Evolutionary conservation across 805 yeast species (phyloP).

Genomic region (Pichia nakasei): DNA sequence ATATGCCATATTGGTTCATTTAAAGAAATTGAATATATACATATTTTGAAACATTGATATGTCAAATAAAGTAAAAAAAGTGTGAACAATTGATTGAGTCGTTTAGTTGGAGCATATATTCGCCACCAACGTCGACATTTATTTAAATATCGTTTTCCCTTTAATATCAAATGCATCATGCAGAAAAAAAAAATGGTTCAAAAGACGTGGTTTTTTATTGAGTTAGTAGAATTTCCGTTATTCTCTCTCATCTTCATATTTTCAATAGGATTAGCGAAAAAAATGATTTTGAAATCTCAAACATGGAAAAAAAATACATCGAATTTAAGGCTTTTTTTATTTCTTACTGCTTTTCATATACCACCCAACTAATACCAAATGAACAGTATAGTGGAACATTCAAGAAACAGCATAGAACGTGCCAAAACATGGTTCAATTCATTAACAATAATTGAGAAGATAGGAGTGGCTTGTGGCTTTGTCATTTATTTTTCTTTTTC

Average conservation of each 20-base stretch:
- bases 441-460: background rate
- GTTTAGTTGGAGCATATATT: background rate
- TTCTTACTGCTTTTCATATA: no score
- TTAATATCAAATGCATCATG: background rate
- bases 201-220: no score
- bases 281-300: no score
- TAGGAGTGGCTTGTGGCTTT: background rate
- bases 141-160: background rate
- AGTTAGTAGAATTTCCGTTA: no score
- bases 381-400: background rate
- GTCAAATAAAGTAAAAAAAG: background rate
- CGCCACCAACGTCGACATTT: background rate
- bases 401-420: background rate
- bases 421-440: constrained; percentile 2
- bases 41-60: background rate
- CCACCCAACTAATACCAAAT: no score
- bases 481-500: background rate
- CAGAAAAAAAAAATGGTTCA: no score
- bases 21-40: background rate
- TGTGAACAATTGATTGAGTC: background rate
- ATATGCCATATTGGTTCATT: constrained; percentile 9
- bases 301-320: no score
- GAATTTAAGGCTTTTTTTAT: no score
- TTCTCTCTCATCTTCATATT: no score
- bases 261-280: no score